Evolutionary conservation across 495 filamentous ascomycete genomes (phyloP), one percentile per base, ranked within the genome.

Genomic region (Beverwykella pulmonaria): DNA sequence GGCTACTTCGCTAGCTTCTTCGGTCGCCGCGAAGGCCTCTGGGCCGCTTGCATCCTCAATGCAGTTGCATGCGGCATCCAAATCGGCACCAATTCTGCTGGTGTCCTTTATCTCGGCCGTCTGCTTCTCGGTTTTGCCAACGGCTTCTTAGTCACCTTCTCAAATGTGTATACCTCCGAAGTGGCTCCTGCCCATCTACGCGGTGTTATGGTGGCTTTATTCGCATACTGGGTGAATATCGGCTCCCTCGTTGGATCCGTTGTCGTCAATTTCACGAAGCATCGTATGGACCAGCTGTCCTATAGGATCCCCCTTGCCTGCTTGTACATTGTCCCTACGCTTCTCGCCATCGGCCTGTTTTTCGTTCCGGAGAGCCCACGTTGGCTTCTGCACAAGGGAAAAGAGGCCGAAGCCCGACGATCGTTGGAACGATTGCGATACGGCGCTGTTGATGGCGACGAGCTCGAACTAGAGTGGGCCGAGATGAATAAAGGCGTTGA

Each of bases 281-380:
- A 78, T 53, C 76, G 82, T 25, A 66, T 74, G 17, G 79, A 76
- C 36, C 82, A 76, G 55, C 71, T 75, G 12, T 76, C 80, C 17
- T 89, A 86, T 67, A 77, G 83, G 1, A 84, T 87, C 55, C 83
- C 86, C 2, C 77, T 89, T 0, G 84, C 84, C 4, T 47, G 46
- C 22, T 20, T 88, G 60, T 86, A 83, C 53, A 74, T 87, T 36
- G 75, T 88, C 1, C 90, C 90, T 2, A 44, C 47, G 1, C 20
- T 70, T 1, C 81, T 93, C 4, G 82, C 88, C 53, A 79, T 92
- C 63, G 79, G 77, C 15, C 69, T 88, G 8, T 82, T 79, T 60
- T 83, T 90, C 29, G 88, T 89, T 0, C 91, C 91, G 0, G 91
- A 94, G 74, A 86, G 82, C 1, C 91, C 91, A 0, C 91, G 88